Base-by-base conservation (phyloP, 352 stramenopile genomes). In the Phytopythium sindhum region DNA sequence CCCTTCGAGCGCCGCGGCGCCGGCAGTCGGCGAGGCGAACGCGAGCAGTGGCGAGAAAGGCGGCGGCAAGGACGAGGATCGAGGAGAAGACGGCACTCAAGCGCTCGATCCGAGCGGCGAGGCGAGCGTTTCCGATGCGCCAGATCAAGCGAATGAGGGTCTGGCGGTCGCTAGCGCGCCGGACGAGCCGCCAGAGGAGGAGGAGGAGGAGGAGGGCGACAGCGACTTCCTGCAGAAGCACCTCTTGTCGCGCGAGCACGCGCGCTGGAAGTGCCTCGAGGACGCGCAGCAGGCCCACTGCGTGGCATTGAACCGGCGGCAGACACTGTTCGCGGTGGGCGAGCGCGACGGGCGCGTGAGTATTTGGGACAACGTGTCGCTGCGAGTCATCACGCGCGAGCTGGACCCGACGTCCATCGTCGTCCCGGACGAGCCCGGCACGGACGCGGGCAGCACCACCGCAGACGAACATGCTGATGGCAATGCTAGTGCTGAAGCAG, bases 351-450 rank as follows among this genome's bases (percentile, higher is more conserved):
- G 86, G 7, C 78, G 85, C 45, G 73, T 95, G n/a, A 91, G 75
- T 11, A 78, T 95, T 29, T 95, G 86, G 86, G 86, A 95, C 67
- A 93, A 91, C 60, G 86, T 82, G 31, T 87, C 76, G 9, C 80
- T 95, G 17, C 83, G 81, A 28, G 84, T 90, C 31, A 89, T 93
- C 67, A 91, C 81, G 47, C 79, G 84, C 3, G 83, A 93, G 64
- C 70, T 95, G 52, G 83, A 93, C 44, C 86, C 86, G 39, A 90
- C 83, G 48, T 68, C 82, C 7, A 82, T 90, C 37, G 60, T 70
- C 9, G 41, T 89, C n/a, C 76, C 81, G 21, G 51, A 50, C 2
- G 67, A 70, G 33, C 63, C 65, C n/a, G 39, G 55, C 41, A 26
- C 14, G 3, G n/a, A 31, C 28, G 57, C 35, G 11, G 41, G 41